These are phyloP conservation scores for Hawksworthiomyces lignivorus DNA, from an alignment of 2,329 filamentous ascomycete species.

Conservation along the genomic window DNA sequence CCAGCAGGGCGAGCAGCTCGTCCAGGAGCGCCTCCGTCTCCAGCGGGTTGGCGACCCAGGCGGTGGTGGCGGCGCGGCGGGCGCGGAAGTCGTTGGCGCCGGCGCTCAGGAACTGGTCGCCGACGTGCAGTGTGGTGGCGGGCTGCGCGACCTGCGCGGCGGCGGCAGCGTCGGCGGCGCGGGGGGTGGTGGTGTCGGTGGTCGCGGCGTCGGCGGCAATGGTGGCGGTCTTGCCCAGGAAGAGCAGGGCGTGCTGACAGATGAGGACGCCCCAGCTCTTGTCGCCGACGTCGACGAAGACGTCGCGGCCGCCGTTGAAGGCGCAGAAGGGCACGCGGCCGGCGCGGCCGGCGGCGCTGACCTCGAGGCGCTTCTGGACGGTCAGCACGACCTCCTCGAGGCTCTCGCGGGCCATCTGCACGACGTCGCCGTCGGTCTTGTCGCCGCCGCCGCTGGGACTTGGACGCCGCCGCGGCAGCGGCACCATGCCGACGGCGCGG, in stretches of 20 bases:
- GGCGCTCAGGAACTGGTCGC: slow-evolving; percentile 92
- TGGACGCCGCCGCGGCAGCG: slow-evolving; percentile 20
- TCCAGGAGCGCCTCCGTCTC: slow-evolving; percentile 89
- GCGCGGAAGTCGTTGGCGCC: slow-evolving; percentile 98
- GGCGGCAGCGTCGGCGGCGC: slow-evolving; percentile 29
- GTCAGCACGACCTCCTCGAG: slow-evolving; percentile 94
- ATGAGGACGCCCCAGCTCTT: slow-evolving; percentile 93
- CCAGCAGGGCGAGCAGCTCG: slow-evolving; percentile 60
- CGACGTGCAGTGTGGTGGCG: slow-evolving; percentile 70
- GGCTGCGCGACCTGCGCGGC: slow-evolving; percentile 6
- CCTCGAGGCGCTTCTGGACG: slow-evolving; percentile 85
- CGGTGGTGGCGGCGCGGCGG: slow-evolving; percentile 82
- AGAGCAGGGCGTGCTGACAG: slow-evolving; percentile 51
- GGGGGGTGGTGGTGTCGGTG: slow-evolving; percentile 52
- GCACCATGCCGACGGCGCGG: slow-evolving; percentile 72
- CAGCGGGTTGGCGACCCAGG: slow-evolving; percentile 88
- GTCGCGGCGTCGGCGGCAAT: slow-evolving; percentile 64
- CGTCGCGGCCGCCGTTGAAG: slow-evolving; percentile 95
- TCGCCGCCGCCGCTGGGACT: not conserved
- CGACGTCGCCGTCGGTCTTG: not conserved
- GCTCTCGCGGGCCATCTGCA: slow-evolving; percentile 72
- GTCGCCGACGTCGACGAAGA: slow-evolving; percentile 97
- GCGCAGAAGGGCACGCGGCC: slow-evolving; percentile 77
- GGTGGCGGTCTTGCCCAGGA: slow-evolving; percentile 60
- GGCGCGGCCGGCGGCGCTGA: slow-evolving; percentile 57